Base-by-base conservation (phyloP, 768 basidiomycete genomes). In the Fomitopsis pulvina region DNA sequence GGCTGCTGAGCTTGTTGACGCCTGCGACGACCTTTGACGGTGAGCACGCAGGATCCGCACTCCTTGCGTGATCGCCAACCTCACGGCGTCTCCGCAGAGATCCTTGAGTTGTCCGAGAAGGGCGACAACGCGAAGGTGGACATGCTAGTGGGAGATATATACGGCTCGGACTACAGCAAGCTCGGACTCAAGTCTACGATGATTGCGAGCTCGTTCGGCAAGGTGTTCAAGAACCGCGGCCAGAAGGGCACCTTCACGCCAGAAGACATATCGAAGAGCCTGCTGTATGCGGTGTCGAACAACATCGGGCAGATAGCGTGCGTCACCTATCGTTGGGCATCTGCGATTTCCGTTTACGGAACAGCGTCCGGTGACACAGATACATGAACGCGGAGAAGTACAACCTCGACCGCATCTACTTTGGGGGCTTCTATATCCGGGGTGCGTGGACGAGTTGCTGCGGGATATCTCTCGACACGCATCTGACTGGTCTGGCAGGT, bases 361-460 rank as follows among this genome's bases (percentile, higher is more conserved):
- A 21, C 18, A 25, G 34, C 39, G 32, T 28, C 50, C 16, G 38
- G 14, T 32, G 48, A 45, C 52, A 27, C 63, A 95, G 92, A 41
- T 97, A 93, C 68, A 98, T 99, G 96, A 98, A 99, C 65, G 96
- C 96, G 49, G 96, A 98, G 66, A 98, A 98, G 72, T 96, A 98
- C 66, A 85, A 89, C 58, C 67, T 99, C 52, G 91, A 96, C 60
- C 81, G 91, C 63, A 98, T 99, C 57, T 99, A 97, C 73, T 99
- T 98, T 75, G 94, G 96, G 22, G 96, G 96, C 2, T 97, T 91
- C 68, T 99, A 97, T 71, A 99, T 99, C 67, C 79, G 96, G 75
- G 95, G 91, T 92, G 58, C 50, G 81, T 66, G 54, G 55, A 44
- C 12, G 45, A 29, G 26, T 28, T 39, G 38, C 37, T 37, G 39